Conservation (phyloP, 768 basidiomycete species). For the Collybiopsis luxurians region DNA sequence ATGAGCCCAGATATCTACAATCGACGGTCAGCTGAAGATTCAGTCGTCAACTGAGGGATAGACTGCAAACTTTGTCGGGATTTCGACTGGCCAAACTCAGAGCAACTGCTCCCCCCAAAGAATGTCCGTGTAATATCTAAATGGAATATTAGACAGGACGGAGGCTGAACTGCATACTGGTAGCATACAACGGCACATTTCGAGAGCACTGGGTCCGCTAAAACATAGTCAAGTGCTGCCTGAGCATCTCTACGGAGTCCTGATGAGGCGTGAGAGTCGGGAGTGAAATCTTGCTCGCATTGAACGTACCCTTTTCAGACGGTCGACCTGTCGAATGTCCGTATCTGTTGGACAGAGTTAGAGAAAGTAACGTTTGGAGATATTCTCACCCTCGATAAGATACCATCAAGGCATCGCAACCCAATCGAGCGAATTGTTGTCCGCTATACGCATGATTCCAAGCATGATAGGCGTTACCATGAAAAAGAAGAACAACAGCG, state of each 20-base stretch:
- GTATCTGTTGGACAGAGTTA: constrained; percentile 50
- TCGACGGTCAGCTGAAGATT: neutral
- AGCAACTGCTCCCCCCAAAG: constrained; percentile 90
- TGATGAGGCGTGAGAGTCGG: constrained; percentile 22
- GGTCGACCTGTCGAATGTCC: constrained; percentile 86
- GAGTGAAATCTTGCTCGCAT: neutral
- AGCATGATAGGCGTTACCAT: constrained; percentile 84
- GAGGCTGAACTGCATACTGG: constrained; percentile 3
- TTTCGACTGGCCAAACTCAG: constrained; percentile 85
- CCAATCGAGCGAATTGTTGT: constrained; percentile 77
- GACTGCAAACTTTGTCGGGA: constrained; percentile 53
- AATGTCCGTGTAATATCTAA: constrained; percentile 79
- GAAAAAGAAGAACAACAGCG: constrained; percentile 92
- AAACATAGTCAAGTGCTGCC: constrained; percentile 73
- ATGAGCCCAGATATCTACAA: constrained; percentile 53
- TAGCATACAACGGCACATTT: constrained; percentile 62
- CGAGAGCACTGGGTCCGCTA: constrained; percentile 57
- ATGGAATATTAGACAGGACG: neutral
- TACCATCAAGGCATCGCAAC: constrained; percentile 93
- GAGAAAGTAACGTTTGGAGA: constrained; percentile 3
- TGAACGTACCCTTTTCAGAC: constrained; percentile 68
- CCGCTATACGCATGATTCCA: constrained; percentile 85
- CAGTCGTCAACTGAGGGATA: neutral
- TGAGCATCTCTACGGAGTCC: constrained; percentile 85
- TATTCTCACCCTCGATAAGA: constrained; percentile 91